Percentiles rank a stretch among this genome's conserved stretches.
phyloP scores from a whole-genome alignment of 2,329 filamentous ascomycete genomes.

The Xylariaceae sp. region DNA sequence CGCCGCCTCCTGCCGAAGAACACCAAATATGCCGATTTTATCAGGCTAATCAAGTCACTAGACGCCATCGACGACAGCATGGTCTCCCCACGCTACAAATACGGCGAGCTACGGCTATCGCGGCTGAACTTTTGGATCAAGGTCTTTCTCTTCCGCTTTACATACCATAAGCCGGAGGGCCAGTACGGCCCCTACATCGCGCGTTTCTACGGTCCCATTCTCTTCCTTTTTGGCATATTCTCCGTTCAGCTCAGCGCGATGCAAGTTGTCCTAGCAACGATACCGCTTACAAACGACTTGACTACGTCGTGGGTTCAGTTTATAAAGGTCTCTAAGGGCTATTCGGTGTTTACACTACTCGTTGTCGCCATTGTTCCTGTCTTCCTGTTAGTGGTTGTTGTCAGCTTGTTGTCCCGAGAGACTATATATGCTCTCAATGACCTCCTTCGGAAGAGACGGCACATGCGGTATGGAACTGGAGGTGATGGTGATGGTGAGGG shows the following conservation, averaged over 20 bases:
- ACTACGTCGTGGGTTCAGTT: background rate
- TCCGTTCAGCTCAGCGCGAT: slow-evolving; percentile 11
- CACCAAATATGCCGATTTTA: slow-evolving; percentile 41
- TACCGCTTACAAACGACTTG: background rate
- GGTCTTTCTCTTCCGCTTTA: slow-evolving; percentile 14
- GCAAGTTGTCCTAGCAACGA: slow-evolving; percentile 7
- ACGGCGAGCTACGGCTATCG: slow-evolving; percentile 19
- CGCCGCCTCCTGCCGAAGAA: slow-evolving; percentile 32
- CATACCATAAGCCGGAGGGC: slow-evolving; percentile 17
- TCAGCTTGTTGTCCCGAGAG: background rate
- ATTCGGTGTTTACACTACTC: background rate
- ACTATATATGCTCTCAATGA: background rate
- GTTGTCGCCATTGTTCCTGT: background rate
- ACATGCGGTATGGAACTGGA: background rate
- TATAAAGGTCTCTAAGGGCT: background rate
- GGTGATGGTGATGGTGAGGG: too few species aligned
- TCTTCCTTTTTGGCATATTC: slow-evolving; percentile 20
- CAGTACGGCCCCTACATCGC: slow-evolving; percentile 23
- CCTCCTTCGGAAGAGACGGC: background rate
- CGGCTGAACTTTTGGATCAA: slow-evolving; percentile 21
- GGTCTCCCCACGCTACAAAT: slow-evolving; percentile 19
- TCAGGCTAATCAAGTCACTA: slow-evolving; percentile 1
- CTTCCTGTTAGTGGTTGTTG: background rate
- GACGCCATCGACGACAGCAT: slow-evolving; percentile 13
- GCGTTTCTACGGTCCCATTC: slow-evolving; percentile 20